Evolutionary conservation across 179 eudicot genomes (phyloP), one percentile per base, ranked within the genome.

Genomic region (Beta corolliflora): DNA sequence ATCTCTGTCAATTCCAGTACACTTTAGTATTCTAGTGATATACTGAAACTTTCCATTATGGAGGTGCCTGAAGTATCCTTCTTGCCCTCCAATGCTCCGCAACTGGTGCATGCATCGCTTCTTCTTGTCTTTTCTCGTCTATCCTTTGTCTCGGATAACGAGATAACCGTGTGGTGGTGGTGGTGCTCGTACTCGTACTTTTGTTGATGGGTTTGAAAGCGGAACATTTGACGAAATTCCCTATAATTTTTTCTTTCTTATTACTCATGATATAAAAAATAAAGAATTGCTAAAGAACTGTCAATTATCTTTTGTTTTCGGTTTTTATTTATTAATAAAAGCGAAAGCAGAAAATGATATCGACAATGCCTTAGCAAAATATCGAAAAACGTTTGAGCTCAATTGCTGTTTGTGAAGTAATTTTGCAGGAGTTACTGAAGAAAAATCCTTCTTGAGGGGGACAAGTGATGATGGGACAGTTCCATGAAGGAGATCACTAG

Each of bases 371-470:
- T 68, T 36, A 14, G 9, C 36, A 7, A 3, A 18, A 68, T 31
- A 36, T 36, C 10, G 31, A 8, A 61, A 61, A 61, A 61, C 36
- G 7, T 61, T 21, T 0, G 10, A n/a, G n/a, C 4, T 5, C 14
- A 81, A 8, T 93, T 92, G 94, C 97, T 91, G 89, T 69, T 87
- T 87, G 44, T 88, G 82, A 79, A 89, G 87, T 50, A 85, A 84
- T 70, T 83, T 90, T 78, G 87, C 76, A 19, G 88, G 21, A 65
- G 88, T 78, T 60, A 83, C 73, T 13, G 87, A 82, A 63, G 89
- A 77, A 55, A 89, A 74, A 58, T 84, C 90, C 84, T 89, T 92
- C 87, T 90, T 95, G 75, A 88, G 78, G 59, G 89, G 85, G 75
- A 90, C 80, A 79, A 90, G 53, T 36, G 92, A 83, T 46, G 96